A percentile compares a stretch with the other conserved stretches of the same genome.
These are phyloP conservation scores for Flaveria sonorensis DNA, from an alignment of 129 eudicot genomes.

Conservation along the genomic window DNA sequence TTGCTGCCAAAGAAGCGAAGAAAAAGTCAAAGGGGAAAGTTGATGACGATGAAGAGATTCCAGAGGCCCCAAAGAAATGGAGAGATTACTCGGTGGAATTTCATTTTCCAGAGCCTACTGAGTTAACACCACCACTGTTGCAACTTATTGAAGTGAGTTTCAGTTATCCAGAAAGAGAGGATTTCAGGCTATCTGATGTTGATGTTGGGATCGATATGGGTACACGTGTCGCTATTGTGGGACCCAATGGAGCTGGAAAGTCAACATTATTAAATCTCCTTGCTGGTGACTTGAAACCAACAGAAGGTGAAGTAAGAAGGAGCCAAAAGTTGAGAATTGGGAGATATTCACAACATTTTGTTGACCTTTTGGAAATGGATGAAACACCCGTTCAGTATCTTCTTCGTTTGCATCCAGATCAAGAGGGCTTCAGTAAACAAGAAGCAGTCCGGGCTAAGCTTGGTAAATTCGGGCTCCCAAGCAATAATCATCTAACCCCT, in stretches of 20 bases:
- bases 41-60: conserved; percentile 11
- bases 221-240: conserved; percentile 6
- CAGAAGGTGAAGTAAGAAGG: conserved; percentile 14
- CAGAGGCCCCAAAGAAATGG: conserved; percentile 6
- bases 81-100: conserved; percentile 7
- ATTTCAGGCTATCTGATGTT: conserved; percentile 7
- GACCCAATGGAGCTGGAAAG: conserved; percentile 18
- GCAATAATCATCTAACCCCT: conserved; percentile 7
- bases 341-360: conserved; percentile 13
- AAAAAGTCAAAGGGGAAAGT: conserved; percentile 8
- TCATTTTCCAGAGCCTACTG: conserved; percentile 15
- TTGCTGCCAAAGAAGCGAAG: conserved; percentile 1
- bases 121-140: conserved; percentile 12
- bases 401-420: conserved; percentile 7
- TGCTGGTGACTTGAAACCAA: conserved; percentile 7
- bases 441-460: conserved; percentile 17
- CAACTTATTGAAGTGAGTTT: conserved; percentile 14
- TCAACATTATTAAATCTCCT: conserved; percentile 10
- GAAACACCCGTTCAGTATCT: conserved; percentile 16
- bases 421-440: conserved; percentile 14
- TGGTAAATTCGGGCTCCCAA: conserved; percentile 11
- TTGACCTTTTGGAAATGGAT: conserved; percentile 8
- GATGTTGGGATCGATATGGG: conserved; percentile 21
- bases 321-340: conserved; percentile 15
- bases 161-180: conserved; percentile 16